Percentiles rank a stretch among this genome's conserved stretches.
phyloP scores from a whole-genome alignment of 345 rosid species.

The Populus nigra region DNA sequence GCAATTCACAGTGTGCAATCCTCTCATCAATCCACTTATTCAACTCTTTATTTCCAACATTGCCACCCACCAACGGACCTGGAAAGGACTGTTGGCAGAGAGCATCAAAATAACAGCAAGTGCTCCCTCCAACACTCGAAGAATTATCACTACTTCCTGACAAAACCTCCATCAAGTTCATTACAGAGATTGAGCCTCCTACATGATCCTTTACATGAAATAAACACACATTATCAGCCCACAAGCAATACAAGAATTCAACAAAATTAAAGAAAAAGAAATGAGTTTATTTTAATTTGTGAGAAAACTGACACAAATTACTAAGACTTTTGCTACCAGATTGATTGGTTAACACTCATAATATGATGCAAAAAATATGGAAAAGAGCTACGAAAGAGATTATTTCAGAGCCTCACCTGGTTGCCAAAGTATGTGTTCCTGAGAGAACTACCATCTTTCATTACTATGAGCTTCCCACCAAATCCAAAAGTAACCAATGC shows the following conservation, averaged over 20 bases:
- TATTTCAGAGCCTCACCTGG: slow-evolving; percentile 59
- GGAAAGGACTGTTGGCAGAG: slow-evolving; percentile 77
- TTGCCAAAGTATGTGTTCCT: slow-evolving; percentile 53
- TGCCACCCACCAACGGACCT: slow-evolving; percentile 95
- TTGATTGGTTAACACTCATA: not conserved
- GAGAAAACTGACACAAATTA: slow-evolving; percentile 7
- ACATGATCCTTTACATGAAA: slow-evolving; percentile 53
- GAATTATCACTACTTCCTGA: slow-evolving; percentile 35
- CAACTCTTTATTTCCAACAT: slow-evolving; percentile 82
- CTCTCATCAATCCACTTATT: slow-evolving; percentile 95
- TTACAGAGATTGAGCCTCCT: slow-evolving; percentile 55
- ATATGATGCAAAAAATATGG: not conserved
- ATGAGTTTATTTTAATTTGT: not conserved
- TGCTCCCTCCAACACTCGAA: slow-evolving; percentile 38
- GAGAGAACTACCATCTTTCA: slow-evolving; percentile 55
- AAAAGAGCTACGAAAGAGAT: not conserved
- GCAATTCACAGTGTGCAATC: slow-evolving; percentile 57
- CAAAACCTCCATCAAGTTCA: slow-evolving; percentile 76
- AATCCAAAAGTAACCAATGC: slow-evolving; percentile 88
- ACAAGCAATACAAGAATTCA: not conserved
- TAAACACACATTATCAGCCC: slow-evolving; percentile 28
- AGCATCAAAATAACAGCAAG: slow-evolving; percentile 60
- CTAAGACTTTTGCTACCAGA: not conserved
- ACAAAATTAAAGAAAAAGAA: not conserved
- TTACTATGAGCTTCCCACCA: slow-evolving; percentile 85